Evolutionary conservation across 208 protist species (phyloP), one percentile per base, ranked within the genome.

Genomic region (Vickermania ingenoplastis): DNA sequence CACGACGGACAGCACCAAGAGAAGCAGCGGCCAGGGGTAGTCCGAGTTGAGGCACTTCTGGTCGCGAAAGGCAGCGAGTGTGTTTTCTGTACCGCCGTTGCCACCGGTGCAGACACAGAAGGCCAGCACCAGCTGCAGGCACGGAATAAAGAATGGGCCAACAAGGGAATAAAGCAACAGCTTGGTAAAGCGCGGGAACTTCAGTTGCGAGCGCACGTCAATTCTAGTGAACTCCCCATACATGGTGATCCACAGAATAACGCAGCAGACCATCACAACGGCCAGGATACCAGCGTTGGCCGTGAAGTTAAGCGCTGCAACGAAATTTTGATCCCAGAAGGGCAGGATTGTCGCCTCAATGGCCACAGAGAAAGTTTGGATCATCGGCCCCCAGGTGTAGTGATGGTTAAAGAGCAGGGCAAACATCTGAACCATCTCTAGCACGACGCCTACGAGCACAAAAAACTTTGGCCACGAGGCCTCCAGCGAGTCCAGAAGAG

Each of bases 401-500:
- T 2, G 11, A 4, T n/a, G n/a, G 53, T 67, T 71, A 30, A 67
- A 36, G 4, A 71, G 7, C 11, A 71, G n/a, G 7, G 57, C 31
- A 23, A 59, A 31, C n/a, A 55, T n/a, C 49, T 73, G 68, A 11
- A 71, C 7, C 11, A 64, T 14, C 14, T 59, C 57, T n/a, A 73
- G 14, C 11, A 67, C 51, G 29, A 69, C 7, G 21, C 63, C 64
- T 2, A 28, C 7, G 3, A 17, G 3, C 11, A 53, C 41, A n/a
- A 73, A 31, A 11, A 57, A 28, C 21, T 11, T 41, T 3, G 68
- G 68, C 68, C 68, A 73, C 2, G 7, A 3, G 14, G n/a, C 30
- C 4, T 70, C 63, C 50, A 64, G 14, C 14, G 24, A n/a, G 25
- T 67, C 72, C 54, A 86, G 56, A 31, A 86, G 26, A 14, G 65